Evolutionary conservation across 176 grass and related monocot species (phyloP).

Genomic region (Oryza meyeriana): DNA sequence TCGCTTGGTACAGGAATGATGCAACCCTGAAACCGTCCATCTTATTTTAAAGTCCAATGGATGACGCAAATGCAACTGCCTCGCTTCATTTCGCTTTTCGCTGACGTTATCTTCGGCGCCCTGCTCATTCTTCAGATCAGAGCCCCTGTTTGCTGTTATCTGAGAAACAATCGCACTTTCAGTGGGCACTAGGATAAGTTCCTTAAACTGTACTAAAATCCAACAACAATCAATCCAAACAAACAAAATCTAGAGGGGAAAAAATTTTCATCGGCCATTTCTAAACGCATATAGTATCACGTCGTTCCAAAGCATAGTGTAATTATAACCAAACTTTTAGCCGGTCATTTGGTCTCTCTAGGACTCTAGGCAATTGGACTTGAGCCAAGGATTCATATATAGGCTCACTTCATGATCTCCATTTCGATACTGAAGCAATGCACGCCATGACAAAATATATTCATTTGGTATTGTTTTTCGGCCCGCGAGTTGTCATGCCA

Average conservation of each 20-base stretch:
- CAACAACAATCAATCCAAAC: neutral
- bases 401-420: no score
- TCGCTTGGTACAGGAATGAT: slow-evolving; percentile 12
- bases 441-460: neutral
- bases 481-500: neutral
- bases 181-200: neutral
- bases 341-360: neutral
- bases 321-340: neutral
- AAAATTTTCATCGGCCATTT: neutral
- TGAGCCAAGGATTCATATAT: neutral
- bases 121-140: neutral
- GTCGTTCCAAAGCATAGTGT: neutral
- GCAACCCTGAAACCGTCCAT: neutral
- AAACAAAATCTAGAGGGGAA: neutral
- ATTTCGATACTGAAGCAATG: neutral
- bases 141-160: neutral
- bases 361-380: neutral
- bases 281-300: neutral
- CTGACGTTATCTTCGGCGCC: neutral
- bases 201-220: neutral
- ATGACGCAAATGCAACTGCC: slow-evolving; percentile 31
- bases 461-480: neutral
- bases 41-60: slow-evolving; percentile 3
- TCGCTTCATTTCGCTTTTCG: neutral
- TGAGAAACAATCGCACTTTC: neutral